A percentile compares a stretch with the other conserved stretches of the same genome.
phyloP scores from a whole-genome alignment of 345 rosid genomes.

The Leavenworthia alabamica region DNA sequence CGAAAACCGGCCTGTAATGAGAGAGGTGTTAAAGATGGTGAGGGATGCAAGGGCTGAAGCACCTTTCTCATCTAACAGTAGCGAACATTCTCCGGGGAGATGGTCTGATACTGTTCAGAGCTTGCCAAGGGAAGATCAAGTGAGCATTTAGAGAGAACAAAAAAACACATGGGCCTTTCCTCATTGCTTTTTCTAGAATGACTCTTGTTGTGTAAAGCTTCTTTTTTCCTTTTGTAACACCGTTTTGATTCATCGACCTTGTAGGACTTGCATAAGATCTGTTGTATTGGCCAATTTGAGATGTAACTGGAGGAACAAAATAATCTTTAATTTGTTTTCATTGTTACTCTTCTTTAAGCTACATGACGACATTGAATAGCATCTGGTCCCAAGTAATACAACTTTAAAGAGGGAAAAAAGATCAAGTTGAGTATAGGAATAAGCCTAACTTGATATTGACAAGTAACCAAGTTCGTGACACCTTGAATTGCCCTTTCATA shows the following conservation, averaged over 20 bases:
- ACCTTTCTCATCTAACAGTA: conserved; percentile 72
- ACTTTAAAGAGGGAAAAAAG: background rate
- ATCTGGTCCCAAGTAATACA: conserved; percentile 3
- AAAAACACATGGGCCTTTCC: conserved; percentile 1
- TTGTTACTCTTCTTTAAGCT: background rate
- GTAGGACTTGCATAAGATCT: conserved; percentile 20
- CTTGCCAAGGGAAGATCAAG: conserved; percentile 89
- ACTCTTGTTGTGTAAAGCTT: conserved; percentile 33
- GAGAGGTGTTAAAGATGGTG: conserved; percentile 85
- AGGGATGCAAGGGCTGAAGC: conserved; percentile 83
- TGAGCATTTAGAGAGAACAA: conserved; percentile 46
- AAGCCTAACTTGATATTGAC: conserved; percentile 28
- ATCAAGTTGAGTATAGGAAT: conserved; percentile 22
- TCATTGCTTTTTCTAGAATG: conserved; percentile 20
- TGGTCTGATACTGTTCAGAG: conserved; percentile 97
- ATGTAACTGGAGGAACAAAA: conserved; percentile 1
- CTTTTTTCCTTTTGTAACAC: background rate
- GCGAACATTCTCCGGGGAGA: conserved; percentile 92
- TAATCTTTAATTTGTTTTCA: background rate
- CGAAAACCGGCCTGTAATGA: conserved; percentile 65
- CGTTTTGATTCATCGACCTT: conserved; percentile 22
- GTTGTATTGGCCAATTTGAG: conserved; percentile 10
- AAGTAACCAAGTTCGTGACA: background rate
- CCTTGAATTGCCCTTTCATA: background rate
- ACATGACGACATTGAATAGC: background rate